Evolutionary conservation across 202 grass and related monocot species (phyloP), one percentile per base, ranked within the genome.

Genomic region (Digitaria exilis): DNA sequence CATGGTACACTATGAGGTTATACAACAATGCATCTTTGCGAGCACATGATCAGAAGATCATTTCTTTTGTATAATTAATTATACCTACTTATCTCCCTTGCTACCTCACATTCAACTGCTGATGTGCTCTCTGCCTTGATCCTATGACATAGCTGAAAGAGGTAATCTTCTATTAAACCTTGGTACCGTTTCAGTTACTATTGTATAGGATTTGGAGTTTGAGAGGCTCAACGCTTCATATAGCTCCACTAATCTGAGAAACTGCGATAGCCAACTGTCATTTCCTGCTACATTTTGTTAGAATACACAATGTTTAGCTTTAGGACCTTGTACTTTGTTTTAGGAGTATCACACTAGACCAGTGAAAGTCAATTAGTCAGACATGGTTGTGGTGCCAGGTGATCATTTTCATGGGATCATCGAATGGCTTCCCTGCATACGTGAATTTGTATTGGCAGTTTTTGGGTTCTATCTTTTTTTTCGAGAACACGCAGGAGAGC

Each of bases 1-100:
- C 91, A 11, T 93, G 81, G 88, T 89, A 89, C 62, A 92, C 96
- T 32, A 87, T 87, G 93, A 93, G 81, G 77, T 65, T 95, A 75
- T 89, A 88, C 87, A 80, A 89, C 64, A 86, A 69, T 69, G 73
- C 63, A 80, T 79, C 54, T 4, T 78, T 76, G 68, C 42, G 32
- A 76, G 37, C 59, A 61, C 52, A 84, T 87, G 67, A 86, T 83
- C 58, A 73, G 73, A 86, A 74, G 54, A 46, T 31, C 78, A 82
- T 86, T 73, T 78, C 73, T 73, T 86, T 86, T 89, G 78, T 78
- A 72, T 86, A 58, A 86, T 18, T 58, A 78, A 79, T 31, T 57
- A 66, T 75, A 70, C 66, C 42, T 45, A 24, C 73, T 61, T 61
- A 24, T 35, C 12, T 37, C 26, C 73, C 32, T 41, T 77, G 8